phyloP scores from a whole-genome alignment of 306 rosid species.

The Abrus pulchellus region DNA sequence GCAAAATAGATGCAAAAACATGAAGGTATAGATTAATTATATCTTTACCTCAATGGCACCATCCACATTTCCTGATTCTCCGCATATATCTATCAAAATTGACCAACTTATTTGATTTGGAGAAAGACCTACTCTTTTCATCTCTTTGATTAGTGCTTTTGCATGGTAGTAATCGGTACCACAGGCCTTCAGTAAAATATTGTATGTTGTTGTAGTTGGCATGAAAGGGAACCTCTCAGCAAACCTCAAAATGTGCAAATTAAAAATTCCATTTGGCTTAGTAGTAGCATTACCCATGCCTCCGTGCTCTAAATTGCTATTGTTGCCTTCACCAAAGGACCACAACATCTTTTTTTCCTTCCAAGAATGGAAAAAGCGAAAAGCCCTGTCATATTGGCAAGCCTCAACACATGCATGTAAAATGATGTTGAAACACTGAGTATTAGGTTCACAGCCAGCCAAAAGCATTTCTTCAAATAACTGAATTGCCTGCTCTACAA shows the following conservation, averaged over 20 bases:
- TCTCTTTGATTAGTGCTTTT: slow-evolving; percentile 81
- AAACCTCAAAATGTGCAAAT: slow-evolving; percentile 59
- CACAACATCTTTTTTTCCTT: slow-evolving; percentile 61
- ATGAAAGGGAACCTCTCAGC: slow-evolving; percentile 70
- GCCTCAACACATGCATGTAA: slow-evolving; percentile 96
- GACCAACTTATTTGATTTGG: slow-evolving; percentile 96
- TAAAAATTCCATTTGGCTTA: slow-evolving; percentile 53
- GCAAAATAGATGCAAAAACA: slow-evolving; percentile 32
- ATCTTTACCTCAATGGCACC: slow-evolving; percentile 80
- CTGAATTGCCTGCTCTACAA: slow-evolving; percentile 81
- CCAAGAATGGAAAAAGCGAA: slow-evolving; percentile 87
- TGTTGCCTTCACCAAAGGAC: slow-evolving; percentile 49
- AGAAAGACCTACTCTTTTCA: slow-evolving; percentile 72
- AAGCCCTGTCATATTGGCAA: slow-evolving; percentile 93
- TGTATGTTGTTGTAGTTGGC: slow-evolving; percentile 85
- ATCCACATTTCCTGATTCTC: slow-evolving; percentile 69
- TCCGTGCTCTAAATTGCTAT: slow-evolving; percentile 52
- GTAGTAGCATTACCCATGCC: slow-evolving; percentile 32
- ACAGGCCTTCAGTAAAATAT: slow-evolving; percentile 93
- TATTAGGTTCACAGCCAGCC: slow-evolving; percentile 86
- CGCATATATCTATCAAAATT: slow-evolving; percentile 82
- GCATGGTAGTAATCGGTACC: slow-evolving; percentile 91
- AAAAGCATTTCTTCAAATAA: slow-evolving; percentile 92
- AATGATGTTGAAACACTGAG: slow-evolving; percentile 91
- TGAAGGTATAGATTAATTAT: slow-evolving; percentile 27